Conservation (phyloP, 2,329 filamentous ascomycete species). For the Thelonectria discophora region DNA sequence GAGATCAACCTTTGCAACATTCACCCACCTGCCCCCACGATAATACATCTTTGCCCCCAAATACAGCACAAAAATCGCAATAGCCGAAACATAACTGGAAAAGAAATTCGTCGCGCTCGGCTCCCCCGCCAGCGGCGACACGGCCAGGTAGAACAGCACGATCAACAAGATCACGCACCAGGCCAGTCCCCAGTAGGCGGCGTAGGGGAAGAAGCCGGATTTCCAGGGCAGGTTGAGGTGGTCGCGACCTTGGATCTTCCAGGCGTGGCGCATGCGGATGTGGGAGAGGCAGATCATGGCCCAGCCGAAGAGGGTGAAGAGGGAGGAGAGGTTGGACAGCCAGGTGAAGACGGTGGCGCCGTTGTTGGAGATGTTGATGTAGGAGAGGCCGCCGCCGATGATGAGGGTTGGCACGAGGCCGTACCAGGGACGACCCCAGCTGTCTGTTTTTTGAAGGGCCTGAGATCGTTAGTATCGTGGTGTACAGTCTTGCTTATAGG, state of each 20-base stretch:
- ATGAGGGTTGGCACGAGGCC: conserved; percentile 59
- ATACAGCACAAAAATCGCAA: conserved; percentile 53
- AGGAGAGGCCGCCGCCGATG: conserved; percentile 55
- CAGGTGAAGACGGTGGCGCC: conserved; percentile 56
- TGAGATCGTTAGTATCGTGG: background rate
- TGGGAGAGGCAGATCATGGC: conserved; percentile 54
- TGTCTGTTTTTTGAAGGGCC: conserved; percentile 21
- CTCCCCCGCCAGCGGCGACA: conserved; percentile 52
- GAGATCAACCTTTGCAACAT: conserved; percentile 3
- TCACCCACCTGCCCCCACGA: conserved; percentile 38
- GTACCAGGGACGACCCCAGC: conserved; percentile 24
- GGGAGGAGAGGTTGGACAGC: conserved; percentile 57
- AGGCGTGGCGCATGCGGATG: conserved; percentile 53
- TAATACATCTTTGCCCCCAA: conserved; percentile 52
- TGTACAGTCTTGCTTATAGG: too few relatives aligned
- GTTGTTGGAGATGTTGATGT: conserved; percentile 54
- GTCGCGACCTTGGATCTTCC: conserved; percentile 51
- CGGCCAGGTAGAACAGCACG: conserved; percentile 57
- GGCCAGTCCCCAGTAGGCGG: conserved; percentile 53
- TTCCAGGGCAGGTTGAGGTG: conserved; percentile 52
- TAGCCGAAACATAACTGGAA: conserved; percentile 55
- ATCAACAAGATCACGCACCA: conserved; percentile 56
- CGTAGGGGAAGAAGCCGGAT: conserved; percentile 55
- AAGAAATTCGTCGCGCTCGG: conserved; percentile 54
- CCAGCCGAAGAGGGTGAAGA: conserved; percentile 56